Conservation (phyloP, 2,329 filamentous ascomycete species). For the Xylariaceae sp. region DNA sequence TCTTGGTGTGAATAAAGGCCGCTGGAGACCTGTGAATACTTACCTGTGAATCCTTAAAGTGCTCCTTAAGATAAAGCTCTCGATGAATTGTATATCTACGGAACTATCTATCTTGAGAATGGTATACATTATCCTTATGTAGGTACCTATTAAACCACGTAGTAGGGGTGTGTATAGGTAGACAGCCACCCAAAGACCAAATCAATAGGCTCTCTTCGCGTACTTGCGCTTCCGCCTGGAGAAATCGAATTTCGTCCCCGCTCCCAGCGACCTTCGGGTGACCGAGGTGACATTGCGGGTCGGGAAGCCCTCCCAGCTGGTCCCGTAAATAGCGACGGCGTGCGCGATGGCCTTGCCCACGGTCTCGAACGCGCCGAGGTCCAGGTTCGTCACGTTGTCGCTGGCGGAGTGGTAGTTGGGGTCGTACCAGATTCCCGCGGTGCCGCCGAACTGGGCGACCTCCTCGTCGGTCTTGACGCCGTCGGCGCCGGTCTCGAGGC, state of each 20-base stretch:
- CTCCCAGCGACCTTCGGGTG: neutral
- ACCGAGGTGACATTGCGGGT: conserved; percentile 29
- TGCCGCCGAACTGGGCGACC: conserved; percentile 55
- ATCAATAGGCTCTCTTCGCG: conserved; percentile 11
- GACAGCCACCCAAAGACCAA: neutral
- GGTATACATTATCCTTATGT: too few relatives aligned
- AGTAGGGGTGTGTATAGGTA: too few relatives aligned
- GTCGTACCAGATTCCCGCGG: conserved; percentile 56
- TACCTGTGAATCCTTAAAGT: too few relatives aligned
- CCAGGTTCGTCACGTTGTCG: conserved; percentile 57
- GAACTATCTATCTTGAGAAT: too few relatives aligned
- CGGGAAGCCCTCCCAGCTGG: conserved; percentile 48
- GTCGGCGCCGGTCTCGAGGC: conserved; percentile 63
- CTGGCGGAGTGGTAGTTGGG: conserved; percentile 57
- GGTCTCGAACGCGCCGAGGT: conserved; percentile 54
- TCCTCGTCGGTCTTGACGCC: conserved; percentile 59
- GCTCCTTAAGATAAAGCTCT: too few relatives aligned
- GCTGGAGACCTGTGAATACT: too few relatives aligned
- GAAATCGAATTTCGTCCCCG: conserved; percentile 6
- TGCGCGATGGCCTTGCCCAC: conserved; percentile 60
- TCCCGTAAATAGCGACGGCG: conserved; percentile 53
- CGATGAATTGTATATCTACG: too few relatives aligned
- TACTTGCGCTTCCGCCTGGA: conserved; percentile 10
- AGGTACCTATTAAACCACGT: too few relatives aligned
- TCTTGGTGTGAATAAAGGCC: too few relatives aligned